phyloP scores from a whole-genome alignment of 1,284 basidiomycete genomes.

The Ceratobasidium theobromae region DNA sequence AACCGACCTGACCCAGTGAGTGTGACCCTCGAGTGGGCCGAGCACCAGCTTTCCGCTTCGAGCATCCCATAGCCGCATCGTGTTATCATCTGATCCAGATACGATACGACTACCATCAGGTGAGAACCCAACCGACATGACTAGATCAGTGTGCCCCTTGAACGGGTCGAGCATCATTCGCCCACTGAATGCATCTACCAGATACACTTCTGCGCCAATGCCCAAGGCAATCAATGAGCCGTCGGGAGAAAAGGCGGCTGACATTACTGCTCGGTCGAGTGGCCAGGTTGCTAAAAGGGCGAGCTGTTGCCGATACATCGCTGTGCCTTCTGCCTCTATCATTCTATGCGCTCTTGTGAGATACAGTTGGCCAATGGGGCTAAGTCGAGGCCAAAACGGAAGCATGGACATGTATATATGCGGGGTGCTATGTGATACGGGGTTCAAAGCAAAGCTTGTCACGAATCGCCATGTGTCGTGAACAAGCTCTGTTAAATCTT shows the following conservation, averaged over 20 bases:
- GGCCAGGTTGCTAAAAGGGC: not conserved
- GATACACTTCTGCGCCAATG: not conserved
- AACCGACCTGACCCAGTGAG: not conserved
- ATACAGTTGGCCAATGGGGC: not conserved
- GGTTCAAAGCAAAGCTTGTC: not conserved
- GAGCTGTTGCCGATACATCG: not conserved
- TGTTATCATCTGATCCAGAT: conserved; percentile 16
- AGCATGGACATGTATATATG: conserved; percentile 11
- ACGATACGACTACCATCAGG: conserved; percentile 26
- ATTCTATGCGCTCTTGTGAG: not conserved
- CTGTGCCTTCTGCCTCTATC: not conserved
- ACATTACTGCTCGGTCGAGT: not conserved
- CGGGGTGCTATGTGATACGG: not conserved
- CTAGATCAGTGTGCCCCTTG: conserved; percentile 5
- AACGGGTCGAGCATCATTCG: not conserved
- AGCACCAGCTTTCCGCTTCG: not conserved
- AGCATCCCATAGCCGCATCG: conserved; percentile 27
- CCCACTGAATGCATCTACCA: not conserved
- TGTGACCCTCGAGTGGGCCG: not conserved
- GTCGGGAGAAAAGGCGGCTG: not conserved
- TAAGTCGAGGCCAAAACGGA: not conserved
- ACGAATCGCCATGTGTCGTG: not conserved
- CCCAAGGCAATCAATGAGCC: not conserved
- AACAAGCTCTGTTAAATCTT: not conserved
- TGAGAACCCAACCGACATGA: conserved; percentile 25